A percentile compares a stretch with the other conserved stretches of the same genome.
phyloP scores from a whole-genome alignment of 2,329 filamentous ascomycete species.

The Anthostomella pinea region DNA sequence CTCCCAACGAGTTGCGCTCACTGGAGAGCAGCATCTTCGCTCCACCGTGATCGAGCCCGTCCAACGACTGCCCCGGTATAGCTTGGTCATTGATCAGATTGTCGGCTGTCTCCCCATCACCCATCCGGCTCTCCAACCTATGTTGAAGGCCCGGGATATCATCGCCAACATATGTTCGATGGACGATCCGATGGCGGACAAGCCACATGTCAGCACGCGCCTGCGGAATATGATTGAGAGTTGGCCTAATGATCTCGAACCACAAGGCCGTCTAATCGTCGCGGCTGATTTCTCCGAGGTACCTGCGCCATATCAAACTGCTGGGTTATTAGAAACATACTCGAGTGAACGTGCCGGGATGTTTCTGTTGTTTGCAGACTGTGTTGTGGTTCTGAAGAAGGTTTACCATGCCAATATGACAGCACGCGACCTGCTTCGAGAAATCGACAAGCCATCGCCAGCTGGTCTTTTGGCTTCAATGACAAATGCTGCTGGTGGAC shows the following conservation, averaged over 20 bases:
- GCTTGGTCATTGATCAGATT: constrained; percentile 94
- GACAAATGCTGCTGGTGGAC: constrained; percentile 60
- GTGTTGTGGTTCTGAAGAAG: constrained; percentile 74
- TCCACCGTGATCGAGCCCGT: constrained; percentile 96
- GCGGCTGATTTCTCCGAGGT: constrained; percentile 80
- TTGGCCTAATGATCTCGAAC: constrained; percentile 71
- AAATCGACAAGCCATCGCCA: constrained; percentile 77
- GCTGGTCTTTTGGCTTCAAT: constrained; percentile 61
- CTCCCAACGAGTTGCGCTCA: constrained; percentile 73
- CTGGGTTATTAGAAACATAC: constrained; percentile 39
- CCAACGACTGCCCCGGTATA: constrained; percentile 90
- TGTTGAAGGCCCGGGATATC: constrained; percentile 87
- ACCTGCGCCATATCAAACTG: constrained; percentile 62
- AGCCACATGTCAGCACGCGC: constrained; percentile 70
- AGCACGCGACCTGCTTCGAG: constrained; percentile 75
- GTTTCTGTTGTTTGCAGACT: constrained; percentile 82
- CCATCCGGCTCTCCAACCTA: constrained; percentile 77
- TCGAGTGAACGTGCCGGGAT: constrained; percentile 59
- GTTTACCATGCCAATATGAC: constrained; percentile 58
- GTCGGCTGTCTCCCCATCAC: constrained; percentile 79
- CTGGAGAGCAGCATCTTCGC: constrained; percentile 85
- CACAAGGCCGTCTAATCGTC: constrained; percentile 74
- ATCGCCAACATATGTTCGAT: constrained; percentile 96
- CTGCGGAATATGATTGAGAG: constrained; percentile 73
- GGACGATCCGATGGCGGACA: constrained; percentile 68